Conservation (phyloP, 345 rosid species). For the Hypericum androsaemum region DNA sequence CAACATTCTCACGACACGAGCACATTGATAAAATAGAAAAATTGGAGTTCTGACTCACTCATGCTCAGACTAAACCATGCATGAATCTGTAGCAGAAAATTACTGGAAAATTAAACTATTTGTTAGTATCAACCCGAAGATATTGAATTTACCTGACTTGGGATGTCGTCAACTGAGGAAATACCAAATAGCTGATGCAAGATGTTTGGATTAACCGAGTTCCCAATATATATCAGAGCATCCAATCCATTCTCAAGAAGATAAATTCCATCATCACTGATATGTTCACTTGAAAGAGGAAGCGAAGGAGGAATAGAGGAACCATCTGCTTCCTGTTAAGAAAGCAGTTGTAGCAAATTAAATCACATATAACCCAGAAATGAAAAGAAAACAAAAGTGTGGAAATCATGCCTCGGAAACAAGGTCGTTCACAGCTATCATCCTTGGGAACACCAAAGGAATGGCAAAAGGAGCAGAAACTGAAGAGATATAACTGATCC, state of each 20-base stretch:
- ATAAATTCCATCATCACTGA: conserved; percentile 75
- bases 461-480: conserved; percentile 65
- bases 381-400: neutral
- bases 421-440: conserved; percentile 77
- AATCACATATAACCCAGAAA: conserved; percentile 9
- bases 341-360: conserved; percentile 5
- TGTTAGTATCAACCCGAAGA: neutral
- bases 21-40: too few species aligned
- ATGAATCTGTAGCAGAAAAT: too few species aligned
- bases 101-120: too few species aligned
- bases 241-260: conserved; percentile 93
- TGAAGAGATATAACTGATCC: conserved; percentile 67
- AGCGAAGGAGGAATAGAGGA: conserved; percentile 49
- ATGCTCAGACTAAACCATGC: too few species aligned
- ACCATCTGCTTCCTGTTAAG: conserved; percentile 52
- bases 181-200: conserved; percentile 58
- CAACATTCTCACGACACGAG: too few species aligned
- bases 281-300: conserved; percentile 80
- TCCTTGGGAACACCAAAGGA: conserved; percentile 79
- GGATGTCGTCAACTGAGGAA: conserved; percentile 53
- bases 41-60: too few species aligned
- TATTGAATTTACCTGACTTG: conserved; percentile 48
- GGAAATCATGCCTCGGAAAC: conserved; percentile 38
- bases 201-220: conserved; percentile 45
- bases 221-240: conserved; percentile 73